Base-by-base conservation (phyloP, 164 flowering plant genomes). In the Cinnamomum micranthum region DNA sequence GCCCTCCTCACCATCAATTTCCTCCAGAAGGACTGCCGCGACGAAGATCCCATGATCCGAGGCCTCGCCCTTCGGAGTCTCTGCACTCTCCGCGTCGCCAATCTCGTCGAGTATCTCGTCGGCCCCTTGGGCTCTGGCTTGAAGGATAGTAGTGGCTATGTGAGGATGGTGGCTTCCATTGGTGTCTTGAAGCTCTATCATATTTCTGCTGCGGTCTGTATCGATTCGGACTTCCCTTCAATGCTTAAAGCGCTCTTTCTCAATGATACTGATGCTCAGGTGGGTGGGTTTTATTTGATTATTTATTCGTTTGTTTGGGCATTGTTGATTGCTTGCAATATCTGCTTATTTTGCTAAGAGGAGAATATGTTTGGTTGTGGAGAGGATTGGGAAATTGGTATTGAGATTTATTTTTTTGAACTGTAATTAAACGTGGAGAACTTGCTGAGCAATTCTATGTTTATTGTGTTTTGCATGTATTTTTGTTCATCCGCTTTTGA, bases 31-130 rank as follows among this genome's bases (percentile, higher is more conserved):
- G 99, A 96, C 77, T 96, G 99, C 80, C 89, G 92, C 71, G 99
- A 96, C 76, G 91, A 88, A 74, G 99, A 96, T 71, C 99, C 99
- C 2, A 96, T 96, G 98, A 96, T 96, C 68, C 84, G 99, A 2
- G 99, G 99, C 72, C 89, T 96, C 50, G 97, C 99, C 1, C 75
- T 96, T 82, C 85, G 99, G 88, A 94, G 97, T 75, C 78, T 94
- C 77, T 90, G 97, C 79, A 87, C 96, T 0, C 81, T 96, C 77
- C 84, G 98, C 19, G 97, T 96, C 66, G 81, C 85, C 10, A 92
- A 92, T 79, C 84, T 96, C 78, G 99, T 96, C 73, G 99, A 96
- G 88, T 94, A 96, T 83, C 81, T 96, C 79, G 95, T 96, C 15
- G 99, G 98, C n/a, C 99, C 98, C 1, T 76, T 96, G 83, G 92